phyloP scores from a whole-genome alignment of 345 rosid genomes.

The Capsella bursapastoris region DNA sequence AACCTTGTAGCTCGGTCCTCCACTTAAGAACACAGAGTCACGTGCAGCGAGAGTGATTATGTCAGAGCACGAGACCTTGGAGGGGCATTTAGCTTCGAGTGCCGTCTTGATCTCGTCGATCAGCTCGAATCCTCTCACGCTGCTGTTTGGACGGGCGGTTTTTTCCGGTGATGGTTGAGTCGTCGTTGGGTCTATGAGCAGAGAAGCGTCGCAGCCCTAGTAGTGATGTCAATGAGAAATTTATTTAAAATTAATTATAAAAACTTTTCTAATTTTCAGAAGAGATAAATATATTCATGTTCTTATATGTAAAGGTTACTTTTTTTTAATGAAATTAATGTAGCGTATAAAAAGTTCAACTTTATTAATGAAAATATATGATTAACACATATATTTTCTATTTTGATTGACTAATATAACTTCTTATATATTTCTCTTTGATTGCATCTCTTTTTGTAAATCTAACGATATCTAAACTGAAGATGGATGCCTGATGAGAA shows the following conservation, averaged over 20 bases:
- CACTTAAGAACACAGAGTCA: conserved; percentile 61
- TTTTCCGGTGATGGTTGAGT: conserved; percentile 25
- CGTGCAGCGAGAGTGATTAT: conserved; percentile 64
- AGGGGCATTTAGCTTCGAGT: conserved; percentile 45
- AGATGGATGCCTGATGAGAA: neutral
- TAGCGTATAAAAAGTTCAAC: neutral
- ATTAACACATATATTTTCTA: too few relatives aligned
- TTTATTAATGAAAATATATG: too few relatives aligned
- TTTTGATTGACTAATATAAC: neutral
- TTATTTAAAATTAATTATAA: too few relatives aligned
- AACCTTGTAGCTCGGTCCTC: conserved; percentile 55
- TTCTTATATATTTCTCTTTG: neutral
- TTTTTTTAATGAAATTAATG: neutral
- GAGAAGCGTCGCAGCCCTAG: conserved; percentile 48
- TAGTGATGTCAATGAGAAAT: too few relatives aligned
- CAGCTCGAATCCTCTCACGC: conserved; percentile 44
- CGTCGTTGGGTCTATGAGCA: conserved; percentile 38
- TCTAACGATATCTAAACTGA: neutral
- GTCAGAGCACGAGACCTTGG: conserved; percentile 42
- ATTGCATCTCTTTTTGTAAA: neutral
- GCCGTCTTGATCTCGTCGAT: conserved; percentile 43
- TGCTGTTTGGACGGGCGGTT: conserved; percentile 28
- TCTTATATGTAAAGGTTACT: neutral
- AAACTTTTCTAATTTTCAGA: neutral
- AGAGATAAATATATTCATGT: too few relatives aligned